Evolutionary conservation across 148 eudicot species (phyloP).

Genomic region (Arctostaphylos glauca): DNA sequence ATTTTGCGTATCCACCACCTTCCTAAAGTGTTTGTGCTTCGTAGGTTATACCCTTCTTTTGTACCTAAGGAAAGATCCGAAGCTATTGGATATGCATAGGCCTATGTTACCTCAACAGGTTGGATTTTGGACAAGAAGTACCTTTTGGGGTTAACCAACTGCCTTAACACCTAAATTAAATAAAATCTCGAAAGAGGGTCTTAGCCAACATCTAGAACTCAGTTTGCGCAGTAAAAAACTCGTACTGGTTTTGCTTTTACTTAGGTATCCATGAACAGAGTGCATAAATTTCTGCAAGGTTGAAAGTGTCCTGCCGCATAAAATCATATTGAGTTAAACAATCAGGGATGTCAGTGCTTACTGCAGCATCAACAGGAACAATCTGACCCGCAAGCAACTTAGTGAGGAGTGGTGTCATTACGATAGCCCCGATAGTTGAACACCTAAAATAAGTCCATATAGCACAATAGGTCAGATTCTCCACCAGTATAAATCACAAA

Average conservation of each 20-base stretch:
- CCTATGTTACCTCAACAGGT: background rate
- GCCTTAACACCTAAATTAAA: background rate
- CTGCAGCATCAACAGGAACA: conserved; percentile 99
- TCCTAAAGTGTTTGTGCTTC: background rate
- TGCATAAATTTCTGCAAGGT: background rate
- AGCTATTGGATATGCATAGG: background rate
- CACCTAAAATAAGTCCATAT: conserved; percentile 50
- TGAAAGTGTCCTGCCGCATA: background rate
- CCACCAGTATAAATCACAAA: conserved; percentile 3
- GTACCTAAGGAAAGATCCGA: background rate
- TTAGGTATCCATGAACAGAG: background rate
- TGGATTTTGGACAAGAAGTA: background rate
- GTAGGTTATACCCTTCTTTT: background rate
- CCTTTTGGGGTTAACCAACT: background rate
- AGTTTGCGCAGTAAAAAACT: background rate
- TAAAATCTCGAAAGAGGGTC: background rate
- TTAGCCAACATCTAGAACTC: background rate
- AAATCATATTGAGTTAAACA: background rate
- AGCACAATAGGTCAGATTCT: conserved; percentile 1
- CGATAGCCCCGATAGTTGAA: conserved; percentile 93
- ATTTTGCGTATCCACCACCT: background rate
- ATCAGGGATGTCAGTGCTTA: conserved; percentile 37
- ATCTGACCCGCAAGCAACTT: conserved; percentile 97
- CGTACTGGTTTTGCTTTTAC: background rate
- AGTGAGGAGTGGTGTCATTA: conserved; percentile 97